phyloP scores from a whole-genome alignment of 1,139 yeast species.

The Pichia sp. region DNA sequence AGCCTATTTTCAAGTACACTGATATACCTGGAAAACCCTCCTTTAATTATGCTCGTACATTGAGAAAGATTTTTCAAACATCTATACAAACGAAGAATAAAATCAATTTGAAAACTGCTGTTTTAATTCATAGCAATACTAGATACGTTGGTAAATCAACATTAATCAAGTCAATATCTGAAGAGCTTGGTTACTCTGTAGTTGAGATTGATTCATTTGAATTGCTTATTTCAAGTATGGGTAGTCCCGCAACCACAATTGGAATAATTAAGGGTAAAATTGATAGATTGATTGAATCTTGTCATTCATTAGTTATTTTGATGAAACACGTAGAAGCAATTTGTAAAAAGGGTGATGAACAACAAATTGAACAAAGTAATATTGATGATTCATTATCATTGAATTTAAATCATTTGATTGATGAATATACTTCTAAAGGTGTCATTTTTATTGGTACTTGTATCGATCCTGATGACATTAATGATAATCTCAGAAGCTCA shows the following conservation, averaged over 20 bases:
- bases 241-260: slow-evolving; percentile 60
- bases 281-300: slow-evolving; percentile 48
- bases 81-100: slow-evolving; percentile 28
- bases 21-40: slow-evolving; percentile 6
- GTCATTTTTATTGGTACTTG: slow-evolving; percentile 63
- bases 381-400: slow-evolving; percentile 45
- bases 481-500: slow-evolving; percentile 58
- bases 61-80: slow-evolving; percentile 47
- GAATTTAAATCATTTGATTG: slow-evolving; percentile 53
- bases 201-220: slow-evolving; percentile 64
- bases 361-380: slow-evolving; percentile 38
- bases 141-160: slow-evolving; percentile 78
- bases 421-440: slow-evolving; percentile 42
- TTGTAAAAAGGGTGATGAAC: slow-evolving; percentile 58
- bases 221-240: slow-evolving; percentile 54
- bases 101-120: slow-evolving; percentile 45
- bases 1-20: slow-evolving; percentile 31
- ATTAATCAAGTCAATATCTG: slow-evolving; percentile 48
- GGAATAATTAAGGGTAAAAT: slow-evolving; percentile 73
- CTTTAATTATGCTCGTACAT: slow-evolving; percentile 47
- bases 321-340: slow-evolving; percentile 71
- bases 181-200: slow-evolving; percentile 59
- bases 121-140: slow-evolving; percentile 61
- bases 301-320: slow-evolving; percentile 42
- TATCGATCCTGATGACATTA: slow-evolving; percentile 63